Base-by-base conservation (phyloP, 176 grass and related monocot species). In the Oropetium thomaeum region DNA sequence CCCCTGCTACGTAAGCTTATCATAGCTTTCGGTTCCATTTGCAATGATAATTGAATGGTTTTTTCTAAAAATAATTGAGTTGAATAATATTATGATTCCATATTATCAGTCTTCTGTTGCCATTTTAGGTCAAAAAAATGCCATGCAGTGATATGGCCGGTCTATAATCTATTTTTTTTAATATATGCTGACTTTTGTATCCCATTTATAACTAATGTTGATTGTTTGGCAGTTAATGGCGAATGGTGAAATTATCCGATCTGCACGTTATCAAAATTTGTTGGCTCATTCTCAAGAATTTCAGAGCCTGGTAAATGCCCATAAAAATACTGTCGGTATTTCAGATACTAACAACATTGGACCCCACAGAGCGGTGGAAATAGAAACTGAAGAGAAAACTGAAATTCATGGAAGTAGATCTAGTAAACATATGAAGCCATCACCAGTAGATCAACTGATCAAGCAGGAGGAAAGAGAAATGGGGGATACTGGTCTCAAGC, bases 381-480 rank as follows among this genome's bases (percentile, higher is more conserved):
- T 73, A 39, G 73, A 22, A 67, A 83, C 22, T 47, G 67, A 70
- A 26, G 96, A 90, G 76, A 82, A 77, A 38, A 49, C 26, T 72
- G 76, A 20, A 63, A 66, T 81, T 55, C 35, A 64, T 69, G 68
- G 74, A 23, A 73, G 30, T 11, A 77, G 27, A 78, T 81, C 78
- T 12, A 77, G 35, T 74, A 58, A 92, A 63, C 43, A 33, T 43
- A 23, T 25, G 38, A 82, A 81, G 20, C 67, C 58, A 35, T 75
- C 71, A 48, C 84, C 34, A 72, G 67, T 47, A 33, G 84, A 92
- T 77, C 96, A 99, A 70, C 71, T 95, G 41, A 99, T 99, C 35
- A 99, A 92, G 55, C 84, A 22, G 78, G 91, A 99, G 68, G 91
- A 99, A 62, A 95, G 82, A 81, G 96, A 99, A 85, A 90, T 68